Conservation (phyloP, 2,329 filamentous ascomycete genomes). For the Cladophialophora bantiana region DNA sequence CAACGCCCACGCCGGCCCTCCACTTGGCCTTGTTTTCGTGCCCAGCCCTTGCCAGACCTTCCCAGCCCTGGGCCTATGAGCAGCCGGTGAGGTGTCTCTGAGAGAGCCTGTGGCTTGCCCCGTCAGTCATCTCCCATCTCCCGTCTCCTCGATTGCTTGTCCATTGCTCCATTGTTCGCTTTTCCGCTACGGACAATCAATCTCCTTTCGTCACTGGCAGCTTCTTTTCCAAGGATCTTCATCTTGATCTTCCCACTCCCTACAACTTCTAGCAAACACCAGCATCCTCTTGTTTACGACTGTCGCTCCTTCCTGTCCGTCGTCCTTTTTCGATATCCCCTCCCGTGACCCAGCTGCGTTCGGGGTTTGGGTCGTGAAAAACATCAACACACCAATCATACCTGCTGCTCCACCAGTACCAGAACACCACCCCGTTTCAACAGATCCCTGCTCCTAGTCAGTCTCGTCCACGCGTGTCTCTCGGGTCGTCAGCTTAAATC, state of each 20-base stretch:
- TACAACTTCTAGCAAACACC: background rate
- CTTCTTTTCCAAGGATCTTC: slow-evolving; percentile 19
- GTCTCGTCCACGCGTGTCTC: slow-evolving; percentile 17
- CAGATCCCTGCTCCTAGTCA: slow-evolving; percentile 28
- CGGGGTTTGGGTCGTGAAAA: slow-evolving; percentile 14
- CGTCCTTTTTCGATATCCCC: slow-evolving; percentile 22
- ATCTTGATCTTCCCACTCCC: slow-evolving; percentile 21
- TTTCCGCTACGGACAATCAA: slow-evolving; percentile 19
- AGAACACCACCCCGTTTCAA: slow-evolving; percentile 28
- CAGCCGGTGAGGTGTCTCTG: too few species aligned
- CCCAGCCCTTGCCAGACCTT: background rate
- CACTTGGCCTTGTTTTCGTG: slow-evolving; percentile 3
- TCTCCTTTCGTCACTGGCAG: slow-evolving; percentile 29
- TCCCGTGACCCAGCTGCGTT: background rate
- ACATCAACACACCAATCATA: slow-evolving; percentile 18
- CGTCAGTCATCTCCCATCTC: background rate
- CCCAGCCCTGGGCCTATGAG: background rate
- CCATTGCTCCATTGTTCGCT: background rate
- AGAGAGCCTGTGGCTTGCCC: background rate
- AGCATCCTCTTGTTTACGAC: slow-evolving; percentile 27
- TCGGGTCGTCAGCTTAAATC: slow-evolving; percentile 26
- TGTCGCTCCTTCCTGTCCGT: slow-evolving; percentile 41
- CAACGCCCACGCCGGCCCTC: background rate
- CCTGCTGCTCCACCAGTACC: slow-evolving; percentile 11
- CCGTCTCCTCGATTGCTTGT: background rate